A percentile compares a stretch with the other conserved stretches of the same genome.
phyloP scores from a whole-genome alignment of 495 filamentous ascomycete species.

The Saxophila tyrrhenica region DNA sequence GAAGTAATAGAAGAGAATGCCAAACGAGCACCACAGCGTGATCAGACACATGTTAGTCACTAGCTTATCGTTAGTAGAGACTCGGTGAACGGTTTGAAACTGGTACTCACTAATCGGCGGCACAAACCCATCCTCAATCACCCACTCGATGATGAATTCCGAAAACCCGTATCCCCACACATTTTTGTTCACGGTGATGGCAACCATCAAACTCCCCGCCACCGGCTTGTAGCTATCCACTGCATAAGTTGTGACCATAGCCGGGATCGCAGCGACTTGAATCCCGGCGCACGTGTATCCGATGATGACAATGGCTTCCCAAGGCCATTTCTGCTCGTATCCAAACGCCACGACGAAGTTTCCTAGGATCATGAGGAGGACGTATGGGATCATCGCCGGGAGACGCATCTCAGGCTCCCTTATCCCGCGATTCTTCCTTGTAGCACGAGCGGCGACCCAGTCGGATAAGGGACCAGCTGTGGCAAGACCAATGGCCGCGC shows the following conservation, averaged over 20 bases:
- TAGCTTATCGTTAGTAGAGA: slow-evolving; percentile 22
- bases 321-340: slow-evolving; percentile 46
- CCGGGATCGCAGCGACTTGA: slow-evolving; percentile 46
- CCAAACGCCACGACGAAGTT: slow-evolving; percentile 52
- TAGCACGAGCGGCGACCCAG: slow-evolving; percentile 46
- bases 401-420: slow-evolving; percentile 62
- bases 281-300: slow-evolving; percentile 46
- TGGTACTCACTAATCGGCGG: not conserved
- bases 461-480: slow-evolving; percentile 51
- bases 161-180: slow-evolving; percentile 33
- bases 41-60: slow-evolving; percentile 45
- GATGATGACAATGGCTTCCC: slow-evolving; percentile 43
- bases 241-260: slow-evolving; percentile 40
- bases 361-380: slow-evolving; percentile 46
- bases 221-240: slow-evolving; percentile 51
- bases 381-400: slow-evolving; percentile 48
- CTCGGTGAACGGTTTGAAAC: too few relatives aligned
- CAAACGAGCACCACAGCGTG: slow-evolving; percentile 42
- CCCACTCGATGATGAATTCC: slow-evolving; percentile 30
- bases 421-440: slow-evolving; percentile 47
- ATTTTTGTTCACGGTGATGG: slow-evolving; percentile 34
- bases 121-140: slow-evolving; percentile 19
- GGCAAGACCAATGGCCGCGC: slow-evolving; percentile 42
- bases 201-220: slow-evolving; percentile 30
- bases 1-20: slow-evolving; percentile 43